Percentiles rank a stretch among this genome's conserved stretches.
Conservation (phyloP, 129 eudicot genomes). For the Lactuca saligna region DNA sequence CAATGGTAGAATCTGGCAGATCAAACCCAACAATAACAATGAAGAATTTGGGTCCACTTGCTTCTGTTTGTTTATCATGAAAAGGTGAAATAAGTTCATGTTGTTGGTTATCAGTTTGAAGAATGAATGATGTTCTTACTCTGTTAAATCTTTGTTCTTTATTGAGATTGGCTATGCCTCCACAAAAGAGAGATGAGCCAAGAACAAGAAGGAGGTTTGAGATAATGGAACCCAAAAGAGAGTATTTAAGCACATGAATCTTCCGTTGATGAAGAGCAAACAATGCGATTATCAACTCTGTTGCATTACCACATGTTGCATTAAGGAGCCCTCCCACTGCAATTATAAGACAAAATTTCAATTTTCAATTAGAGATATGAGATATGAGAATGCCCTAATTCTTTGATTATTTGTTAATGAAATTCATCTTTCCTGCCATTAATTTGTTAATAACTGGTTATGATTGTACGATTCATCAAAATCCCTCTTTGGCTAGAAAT, state of each 20-base stretch:
- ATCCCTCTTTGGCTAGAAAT: neutral
- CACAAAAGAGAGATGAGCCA: slow-evolving; percentile 81
- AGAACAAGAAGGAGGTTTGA: slow-evolving; percentile 93
- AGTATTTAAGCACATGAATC: slow-evolving; percentile 71
- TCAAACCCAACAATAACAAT: slow-evolving; percentile 60
- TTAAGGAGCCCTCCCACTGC: slow-evolving; percentile 95
- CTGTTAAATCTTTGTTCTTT: slow-evolving; percentile 71
- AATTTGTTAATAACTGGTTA: neutral
- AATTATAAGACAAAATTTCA: neutral
- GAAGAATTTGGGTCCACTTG: slow-evolving; percentile 75
- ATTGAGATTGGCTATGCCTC: slow-evolving; percentile 69
- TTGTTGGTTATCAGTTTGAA: neutral
- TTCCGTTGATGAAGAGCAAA: slow-evolving; percentile 66
- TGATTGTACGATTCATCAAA: neutral
- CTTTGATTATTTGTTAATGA: neutral
- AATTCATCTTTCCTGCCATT: neutral
- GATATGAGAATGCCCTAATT: neutral
- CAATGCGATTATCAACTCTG: slow-evolving; percentile 86
- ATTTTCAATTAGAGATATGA: neutral
- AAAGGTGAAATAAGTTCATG: neutral
- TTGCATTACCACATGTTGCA: slow-evolving; percentile 97
- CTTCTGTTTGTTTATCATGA: slow-evolving; percentile 40
- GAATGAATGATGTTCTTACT: slow-evolving; percentile 33
- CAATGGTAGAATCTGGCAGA: slow-evolving; percentile 76
- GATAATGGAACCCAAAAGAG: slow-evolving; percentile 86